Evolutionary conservation across 352 stramenopile genomes (phyloP), one percentile per base, ranked within the genome.

Genomic region (Pseudoperonospora humuli): DNA sequence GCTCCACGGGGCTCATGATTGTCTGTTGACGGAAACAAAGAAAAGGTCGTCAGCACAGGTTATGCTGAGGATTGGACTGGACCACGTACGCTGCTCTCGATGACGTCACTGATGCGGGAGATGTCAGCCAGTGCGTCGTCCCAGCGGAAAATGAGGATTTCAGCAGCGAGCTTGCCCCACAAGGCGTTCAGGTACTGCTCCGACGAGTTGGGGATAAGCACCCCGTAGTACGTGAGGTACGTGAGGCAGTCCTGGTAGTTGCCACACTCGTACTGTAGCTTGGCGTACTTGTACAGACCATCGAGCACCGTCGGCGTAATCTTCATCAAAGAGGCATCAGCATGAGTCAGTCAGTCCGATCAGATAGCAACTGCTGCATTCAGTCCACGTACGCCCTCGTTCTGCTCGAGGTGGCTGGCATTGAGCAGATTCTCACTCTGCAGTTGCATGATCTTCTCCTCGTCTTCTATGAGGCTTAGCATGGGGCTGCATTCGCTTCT

Each of bases 81-180:
- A 9, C 7, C 27, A 81, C 74, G 67, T 84, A 88, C 81, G 50
- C 88, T 85, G 54, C 68, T 86, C 70, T 97, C 94, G 55, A 98
- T 96, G 28, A 95, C 87, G 45, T 93, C 82, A 64, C 94, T 93
- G 61, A 98, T 95, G 34, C 86, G 86, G 26, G 84, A 84, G 17
- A 98, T 91, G 45, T 97, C 94, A 7, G 91, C 84, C 36, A 94
- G 75, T 7, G 95, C 92, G 36, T 96, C 93, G 43, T 97, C 93
- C 90, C 94, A 98, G 39, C 95, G 85, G 72, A 97, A 95, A 40
- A 96, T 94, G 14, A 98, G 72, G 53, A 98, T 97, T 66, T 98
- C 90, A 28, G 88, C 93, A 15, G 90, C 92, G 9, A 98, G 73
- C 66, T 97, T 97, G 20, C 95, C 95, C 95, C 95, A 98, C 2